phyloP scores from a whole-genome alignment of 208 protist species.

The Trypanosoma rangeli region DNA sequence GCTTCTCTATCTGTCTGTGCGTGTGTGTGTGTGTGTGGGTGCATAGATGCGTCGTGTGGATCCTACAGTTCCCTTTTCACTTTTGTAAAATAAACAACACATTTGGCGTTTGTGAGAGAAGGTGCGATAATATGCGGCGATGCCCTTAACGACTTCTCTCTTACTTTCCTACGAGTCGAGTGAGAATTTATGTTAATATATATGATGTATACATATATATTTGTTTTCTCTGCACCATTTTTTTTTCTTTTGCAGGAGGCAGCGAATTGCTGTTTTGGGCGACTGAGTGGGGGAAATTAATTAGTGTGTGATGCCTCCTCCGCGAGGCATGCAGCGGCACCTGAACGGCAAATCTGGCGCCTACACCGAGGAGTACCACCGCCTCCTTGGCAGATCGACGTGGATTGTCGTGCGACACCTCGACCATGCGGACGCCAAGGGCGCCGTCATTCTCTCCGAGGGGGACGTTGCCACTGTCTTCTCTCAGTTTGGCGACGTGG shows the following conservation, averaged over 20 bases:
- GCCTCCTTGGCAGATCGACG: slow-evolving; percentile 55
- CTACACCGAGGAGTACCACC: slow-evolving; percentile 74
- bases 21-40: no score
- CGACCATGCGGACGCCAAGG: slow-evolving; percentile 19
- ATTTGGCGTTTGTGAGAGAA: not conserved
- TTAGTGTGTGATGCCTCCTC: slow-evolving; percentile 11
- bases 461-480: slow-evolving; percentile 87
- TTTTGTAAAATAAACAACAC: slow-evolving; percentile 12
- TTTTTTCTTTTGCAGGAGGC: not conserved
- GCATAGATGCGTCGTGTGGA: no score
- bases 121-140: not conserved
- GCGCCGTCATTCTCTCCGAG: slow-evolving; percentile 53
- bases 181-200: slow-evolving; percentile 7
- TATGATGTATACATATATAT: slow-evolving; percentile 12
- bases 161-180: not conserved
- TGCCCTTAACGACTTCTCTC: not conserved
- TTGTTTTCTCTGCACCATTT: slow-evolving; percentile 12
- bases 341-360: slow-evolving; percentile 59
- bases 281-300: not conserved
- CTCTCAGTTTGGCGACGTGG: slow-evolving; percentile 85
- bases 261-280: slow-evolving; percentile 2
- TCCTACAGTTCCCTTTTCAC: slow-evolving; percentile 8
- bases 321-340: slow-evolving; percentile 19
- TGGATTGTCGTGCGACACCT: slow-evolving; percentile 77
- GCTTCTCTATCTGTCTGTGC: no score